Base-by-base conservation (phyloP, 2,329 filamentous ascomycete species). In the Fusarium xylarioides region DNA sequence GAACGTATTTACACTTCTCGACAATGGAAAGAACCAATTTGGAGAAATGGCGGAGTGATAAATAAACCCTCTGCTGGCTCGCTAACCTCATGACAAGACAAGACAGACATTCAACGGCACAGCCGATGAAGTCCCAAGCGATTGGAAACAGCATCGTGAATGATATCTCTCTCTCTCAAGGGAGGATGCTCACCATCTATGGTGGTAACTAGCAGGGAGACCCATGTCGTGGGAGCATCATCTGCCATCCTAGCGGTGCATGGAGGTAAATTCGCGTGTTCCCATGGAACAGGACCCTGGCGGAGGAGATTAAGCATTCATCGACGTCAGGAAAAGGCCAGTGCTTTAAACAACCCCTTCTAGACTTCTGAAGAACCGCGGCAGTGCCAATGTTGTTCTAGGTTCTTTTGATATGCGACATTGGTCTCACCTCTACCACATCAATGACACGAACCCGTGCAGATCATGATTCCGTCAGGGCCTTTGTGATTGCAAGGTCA, bases 131-230 rank as follows among this genome's bases (percentile, higher is more conserved):
- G 34, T 71, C 64, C 75, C 73, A 77, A 65, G 63, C 66, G 71
- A 74, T 70, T 74, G 73, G 75, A 69, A 74, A 76, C 71, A 68
- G 57, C 32, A 70, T 68, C 61, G 67, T 68, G 60, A 63, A 74
- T 55, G 64, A 62, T 62, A 68, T 66, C 49, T 62, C 50, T 62
- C 50, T 64, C 50, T 64, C 54, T 64, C 63, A 66, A 65, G 44
- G 53, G 47, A 65, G 71, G 71, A 63, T 72, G 62, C 47, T 62
- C 56, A 38, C 44, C 53, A 55, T 43, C 56, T 63, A 63, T n/a
- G 21, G 46, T n/a, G 28, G 46, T 18, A 32, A 64, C 69, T 57
- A 57, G 38, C 50, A 69, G 74, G 74, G 73, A 71, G 67, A 74
- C 74, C 75, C 75, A 72, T 75, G 71, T 35, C 38, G 35, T 58